Evolutionary conservation across 805 yeast species (phyloP).

Genomic region (Teunomyces stri): DNA sequence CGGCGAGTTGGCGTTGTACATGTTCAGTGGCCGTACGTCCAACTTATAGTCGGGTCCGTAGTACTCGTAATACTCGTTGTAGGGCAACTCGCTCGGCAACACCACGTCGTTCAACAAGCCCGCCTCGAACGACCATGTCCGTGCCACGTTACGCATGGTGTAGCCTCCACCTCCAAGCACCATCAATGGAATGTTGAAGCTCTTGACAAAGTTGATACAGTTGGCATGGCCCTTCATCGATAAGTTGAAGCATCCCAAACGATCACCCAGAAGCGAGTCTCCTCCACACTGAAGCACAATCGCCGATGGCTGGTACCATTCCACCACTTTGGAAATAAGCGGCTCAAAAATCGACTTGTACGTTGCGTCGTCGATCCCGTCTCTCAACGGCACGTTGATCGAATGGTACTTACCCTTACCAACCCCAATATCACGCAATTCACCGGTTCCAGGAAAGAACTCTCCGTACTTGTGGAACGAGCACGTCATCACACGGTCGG

Average conservation of each 20-base stretch:
- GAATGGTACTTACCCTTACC: conserved; percentile 82
- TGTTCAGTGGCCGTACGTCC: conserved; percentile 92
- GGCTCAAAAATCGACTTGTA: conserved; percentile 89
- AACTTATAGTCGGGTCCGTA: conserved; percentile 95
- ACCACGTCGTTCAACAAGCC: conserved; percentile 80
- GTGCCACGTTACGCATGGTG: conserved; percentile 93
- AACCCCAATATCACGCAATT: conserved; percentile 78
- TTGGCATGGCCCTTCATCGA: conserved; percentile 95
- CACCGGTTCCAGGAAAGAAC: conserved; percentile 93
- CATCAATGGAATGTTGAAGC: conserved; percentile 85
- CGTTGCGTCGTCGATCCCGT: conserved; percentile 91
- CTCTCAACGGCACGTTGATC: conserved; percentile 82
- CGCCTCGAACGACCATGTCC: conserved; percentile 94
- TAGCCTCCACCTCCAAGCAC: conserved; percentile 98
- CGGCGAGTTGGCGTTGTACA: conserved; percentile 94
- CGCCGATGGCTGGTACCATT: conserved; percentile 92
- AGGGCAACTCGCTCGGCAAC: conserved; percentile 64
- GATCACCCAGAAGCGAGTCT: conserved; percentile 92
- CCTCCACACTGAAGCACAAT: conserved; percentile 99
- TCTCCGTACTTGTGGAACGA: conserved; percentile 92
- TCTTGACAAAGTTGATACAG: conserved; percentile 83
- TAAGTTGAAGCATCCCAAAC: conserved; percentile 92
- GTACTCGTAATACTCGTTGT: conserved; percentile 95
- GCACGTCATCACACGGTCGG: conserved; percentile 87
- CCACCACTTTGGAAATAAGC: conserved; percentile 69